A percentile compares a stretch with the other conserved stretches of the same genome.
Conservation (phyloP, 768 basidiomycete genomes). For the Boletus sp. region DNA sequence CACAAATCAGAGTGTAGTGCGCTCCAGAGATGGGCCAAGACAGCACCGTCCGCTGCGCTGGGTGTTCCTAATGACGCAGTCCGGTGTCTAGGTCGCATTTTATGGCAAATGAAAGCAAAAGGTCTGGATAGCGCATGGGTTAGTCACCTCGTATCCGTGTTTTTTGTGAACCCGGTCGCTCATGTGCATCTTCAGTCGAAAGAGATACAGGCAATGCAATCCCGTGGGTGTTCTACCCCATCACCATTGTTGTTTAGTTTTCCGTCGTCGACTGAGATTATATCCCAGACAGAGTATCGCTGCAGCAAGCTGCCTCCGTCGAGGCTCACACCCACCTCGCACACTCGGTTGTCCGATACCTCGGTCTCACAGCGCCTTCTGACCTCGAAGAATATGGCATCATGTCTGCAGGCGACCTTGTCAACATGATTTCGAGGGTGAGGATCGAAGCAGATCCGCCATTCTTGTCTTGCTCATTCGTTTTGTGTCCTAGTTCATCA, state of each 20-base stretch:
- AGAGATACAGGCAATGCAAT: constrained; percentile 71
- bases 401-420: constrained; percentile 57
- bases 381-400: constrained; percentile 61
- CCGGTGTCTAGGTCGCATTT: constrained; percentile 71
- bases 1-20: constrained; percentile 83
- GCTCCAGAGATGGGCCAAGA: constrained; percentile 54
- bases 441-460: constrained; percentile 11
- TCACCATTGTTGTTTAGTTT: neutral
- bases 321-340: constrained; percentile 69
- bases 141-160: constrained; percentile 19
- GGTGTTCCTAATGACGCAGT: constrained; percentile 74
- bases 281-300: constrained; percentile 52
- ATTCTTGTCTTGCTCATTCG: neutral
- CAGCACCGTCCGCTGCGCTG: constrained; percentile 46
- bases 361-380: constrained; percentile 56
- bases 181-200: constrained; percentile 42
- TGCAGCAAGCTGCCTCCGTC: constrained; percentile 44
- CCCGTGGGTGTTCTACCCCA: constrained; percentile 50
- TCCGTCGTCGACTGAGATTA: neutral
- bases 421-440: constrained; percentile 72
- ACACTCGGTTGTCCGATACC: constrained; percentile 70
- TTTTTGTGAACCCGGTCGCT: neutral
- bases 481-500: constrained; percentile 63
- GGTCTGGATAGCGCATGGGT: constrained; percentile 61
- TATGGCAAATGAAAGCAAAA: constrained; percentile 62